phyloP scores from a whole-genome alignment of 148 eudicot species.

The Chenopodium album region DNA sequence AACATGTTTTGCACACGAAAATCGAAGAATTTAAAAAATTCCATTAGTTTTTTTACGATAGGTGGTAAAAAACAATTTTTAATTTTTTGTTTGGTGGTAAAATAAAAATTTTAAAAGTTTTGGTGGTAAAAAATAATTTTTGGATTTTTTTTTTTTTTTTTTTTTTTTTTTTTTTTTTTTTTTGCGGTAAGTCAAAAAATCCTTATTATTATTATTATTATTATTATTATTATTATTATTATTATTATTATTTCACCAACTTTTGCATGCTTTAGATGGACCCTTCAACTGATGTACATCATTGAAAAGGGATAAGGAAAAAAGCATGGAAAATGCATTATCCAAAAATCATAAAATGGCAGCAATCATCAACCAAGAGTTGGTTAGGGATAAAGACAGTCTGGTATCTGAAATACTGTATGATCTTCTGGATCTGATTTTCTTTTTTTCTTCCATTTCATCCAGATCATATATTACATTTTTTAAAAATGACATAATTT shows the following conservation, averaged over 20 bases:
- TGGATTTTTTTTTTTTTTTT: too few species aligned
- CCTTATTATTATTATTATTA: background rate
- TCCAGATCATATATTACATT: background rate
- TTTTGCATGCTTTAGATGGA: background rate
- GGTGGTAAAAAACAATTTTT: too few species aligned
- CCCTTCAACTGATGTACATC: background rate
- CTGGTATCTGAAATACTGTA: background rate
- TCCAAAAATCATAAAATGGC: conserved; percentile 7
- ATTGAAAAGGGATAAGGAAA: background rate
- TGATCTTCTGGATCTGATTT: background rate
- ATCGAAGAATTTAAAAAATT: too few species aligned
- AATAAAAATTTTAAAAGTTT: too few species aligned
- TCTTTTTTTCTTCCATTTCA: conserved; percentile 4
- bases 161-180: too few species aligned
- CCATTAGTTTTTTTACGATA: too few species aligned
- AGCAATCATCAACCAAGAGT: conserved; percentile 10
- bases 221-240: too few species aligned
- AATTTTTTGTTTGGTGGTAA: too few species aligned
- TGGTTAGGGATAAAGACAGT: conserved; percentile 3
- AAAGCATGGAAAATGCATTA: conserved; percentile 8
- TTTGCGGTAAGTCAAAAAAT: too few species aligned
- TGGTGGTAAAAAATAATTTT: too few species aligned
- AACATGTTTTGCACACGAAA: too few species aligned
- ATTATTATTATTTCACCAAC: background rate
- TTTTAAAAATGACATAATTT: background rate